Base-by-base conservation (phyloP, 208 protist genomes). In the Paratrypanosoma confusum region DNA sequence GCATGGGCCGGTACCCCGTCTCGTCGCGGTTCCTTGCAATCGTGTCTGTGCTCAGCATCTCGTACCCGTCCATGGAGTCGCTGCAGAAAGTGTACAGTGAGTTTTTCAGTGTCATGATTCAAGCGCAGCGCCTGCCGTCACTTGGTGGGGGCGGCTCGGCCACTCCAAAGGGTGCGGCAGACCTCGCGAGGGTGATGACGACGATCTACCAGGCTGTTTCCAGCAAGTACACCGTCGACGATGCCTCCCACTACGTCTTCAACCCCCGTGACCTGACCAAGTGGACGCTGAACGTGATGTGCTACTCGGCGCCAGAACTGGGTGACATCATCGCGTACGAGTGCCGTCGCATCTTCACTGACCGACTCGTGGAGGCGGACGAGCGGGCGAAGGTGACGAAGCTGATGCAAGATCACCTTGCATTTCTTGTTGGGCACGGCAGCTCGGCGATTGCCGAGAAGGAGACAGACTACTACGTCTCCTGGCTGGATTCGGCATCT, bases 161-260 rank as follows among this genome's bases (percentile, higher is more conserved):
- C 5, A 44, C 8, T 34, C 46, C 39, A 87, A 80, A 84, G 39
- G 75, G 79, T 11, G 69, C 73, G 6, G 62, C 73, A 3, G 82
- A 94, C 50, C 70, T 98, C 39, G 90, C 96, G 3, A 59, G 73
- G 22, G 65, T 90, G 28, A 96, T 98, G 80, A 86, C 95, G 7
- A 86, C 81, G 21, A 71, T 98, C 3, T 98, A 97, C 65, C 81
- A 96, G 52, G 54, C 63, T 13, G 76, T 97, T 22, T 34, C 64
- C 14, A 54, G 59, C n/a, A 70, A 78, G 26, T 98, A 88, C 61
- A 95, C 90, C 7, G 78, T 94, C 0, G 95, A 98, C 61, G 71
- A 92, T 14, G 77, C 91, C 18, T 88, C 90, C 14, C 96, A 99
- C 60, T 99, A 99, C 76, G 65, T 97, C 46, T 98, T 98, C 60